Evolutionary conservation across 352 stramenopile species (phyloP), one percentile per base, ranked within the genome.

Genomic region (Globisporangium paroecandrum): DNA sequence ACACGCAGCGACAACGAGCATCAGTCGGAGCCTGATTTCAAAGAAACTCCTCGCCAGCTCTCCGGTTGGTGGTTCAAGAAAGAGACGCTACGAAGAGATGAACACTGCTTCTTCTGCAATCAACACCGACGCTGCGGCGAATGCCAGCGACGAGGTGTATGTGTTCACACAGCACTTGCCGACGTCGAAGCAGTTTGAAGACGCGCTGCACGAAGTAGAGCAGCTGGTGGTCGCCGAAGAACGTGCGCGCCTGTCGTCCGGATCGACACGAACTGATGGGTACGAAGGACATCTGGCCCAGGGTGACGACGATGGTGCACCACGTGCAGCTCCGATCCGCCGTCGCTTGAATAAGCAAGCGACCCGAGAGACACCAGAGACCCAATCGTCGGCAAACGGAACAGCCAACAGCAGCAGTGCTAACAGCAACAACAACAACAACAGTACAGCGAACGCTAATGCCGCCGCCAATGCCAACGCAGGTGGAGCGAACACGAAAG

Each of bases 231-330:
- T 84, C 8, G 84, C 91, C 1, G 89, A 96, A 47, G 89, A 96
- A 57, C 88, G 94, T 38, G 86, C 92, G 13, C 88, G 90, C 3
- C 70, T 89, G 54, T 95, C 87, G 5, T 95, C 81, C 8, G 93
- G 94, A 12, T 93, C 87, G 65, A 89, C 91, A 7, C 76, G 94
- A 13, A 96, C 89, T 0, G 93, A 98, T 68, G 92, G 92, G 0
- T 86, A 91, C 55, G 81, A 88, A 59, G 78, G 61, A 81, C 46
- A 93, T 73, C 2, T 55, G 34, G 0, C 7, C 22, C 69, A 76
- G 69, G 62, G 67, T 78, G 75, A 76, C 36, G 61, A 77, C 80
- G 75, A 74, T 51, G 64, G 78, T 32, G 64, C 60, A 18, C 64
- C 56, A 5, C 54, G 58, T 47, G 46, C 58, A 3, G 51, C 68